Base-by-base conservation (phyloP, 1,284 basidiomycete genomes). In the Polyporus tsugae region DNA sequence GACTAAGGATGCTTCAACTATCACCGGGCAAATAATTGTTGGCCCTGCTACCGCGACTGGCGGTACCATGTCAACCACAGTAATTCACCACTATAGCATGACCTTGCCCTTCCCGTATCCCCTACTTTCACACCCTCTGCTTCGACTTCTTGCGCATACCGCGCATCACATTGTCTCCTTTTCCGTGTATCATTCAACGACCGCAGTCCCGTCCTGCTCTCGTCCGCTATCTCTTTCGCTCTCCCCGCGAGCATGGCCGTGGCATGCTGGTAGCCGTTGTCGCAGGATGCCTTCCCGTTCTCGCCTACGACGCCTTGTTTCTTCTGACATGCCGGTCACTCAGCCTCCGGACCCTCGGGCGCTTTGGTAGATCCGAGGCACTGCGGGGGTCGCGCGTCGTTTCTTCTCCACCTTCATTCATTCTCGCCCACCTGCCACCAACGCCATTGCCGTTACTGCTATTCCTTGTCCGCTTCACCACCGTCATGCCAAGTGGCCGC, bases 251-350 rank as follows among this genome's bases (percentile, higher is more conserved):
- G 64, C 67, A 64, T 65, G 60, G 29, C 52, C 13, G 11, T 64
- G 62, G 59, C 63, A 62, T 35, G 44, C 60, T 41, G 55, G 60
- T 63, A 25, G 65, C 53, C 62, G 62, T 53, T 25, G 38, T 41
- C 58, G 36, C 39, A 60, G 58, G 38, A 29, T 52, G 53, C 57
- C 35, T 35, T 42, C 52, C 44, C 15, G 33, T 36, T 38, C 52
- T 49, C 33, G 22, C 33, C 38, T 60, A 13, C 57, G 58, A 44
- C 29, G 59, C 59, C 35, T 42, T 39, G 19, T 33, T 61, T 36
- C 55, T 11, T 63, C 70, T 69, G 70, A 66, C 61, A 60, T 69
- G 72, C 72, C 64, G 67, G 70, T 64, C 68, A 68, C 64, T 66
- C 66, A 66, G 72, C 38, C 38, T 55, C 19, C 17, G 53, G 57